These are phyloP conservation scores for Phoma herbarum DNA, from an alignment of 2,329 filamentous ascomycete genomes.

Conservation along the genomic window DNA sequence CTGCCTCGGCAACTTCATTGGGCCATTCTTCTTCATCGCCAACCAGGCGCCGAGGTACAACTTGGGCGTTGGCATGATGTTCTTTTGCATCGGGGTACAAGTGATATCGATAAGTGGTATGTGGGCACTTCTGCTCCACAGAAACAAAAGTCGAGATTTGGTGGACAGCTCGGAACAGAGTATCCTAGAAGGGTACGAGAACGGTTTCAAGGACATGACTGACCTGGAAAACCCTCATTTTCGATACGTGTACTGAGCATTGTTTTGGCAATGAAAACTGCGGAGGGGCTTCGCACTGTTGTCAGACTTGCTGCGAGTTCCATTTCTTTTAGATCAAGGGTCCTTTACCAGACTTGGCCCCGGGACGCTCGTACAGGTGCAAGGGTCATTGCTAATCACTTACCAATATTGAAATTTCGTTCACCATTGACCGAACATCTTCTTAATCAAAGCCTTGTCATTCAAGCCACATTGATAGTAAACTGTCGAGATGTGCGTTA, in stretches of 20 bases:
- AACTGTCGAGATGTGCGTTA: neutral
- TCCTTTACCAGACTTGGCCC: neutral
- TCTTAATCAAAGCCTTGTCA: neutral
- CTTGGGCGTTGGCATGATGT: neutral
- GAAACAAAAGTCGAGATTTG: neutral
- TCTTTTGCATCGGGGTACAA: neutral
- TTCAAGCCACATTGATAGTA: neutral
- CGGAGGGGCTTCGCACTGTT: neutral
- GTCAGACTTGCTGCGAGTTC: neutral
- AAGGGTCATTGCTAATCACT: neutral
- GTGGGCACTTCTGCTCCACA: neutral
- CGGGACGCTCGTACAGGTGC: neutral
- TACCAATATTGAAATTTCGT: neutral
- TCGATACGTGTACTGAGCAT: neutral
- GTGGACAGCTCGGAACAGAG: neutral
- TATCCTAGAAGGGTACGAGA: neutral
- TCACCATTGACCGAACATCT: neutral
- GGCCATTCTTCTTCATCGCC: neutral
- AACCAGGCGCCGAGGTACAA: neutral
- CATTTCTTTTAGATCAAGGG: neutral
- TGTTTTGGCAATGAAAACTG: neutral
- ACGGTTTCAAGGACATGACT: neutral
- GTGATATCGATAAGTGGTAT: conserved; percentile 5
- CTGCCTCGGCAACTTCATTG: neutral
- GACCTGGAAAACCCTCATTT: conserved; percentile 1